These are phyloP conservation scores for Vigna mungo DNA, from an alignment of 306 rosid genomes.

Conservation along the genomic window DNA sequence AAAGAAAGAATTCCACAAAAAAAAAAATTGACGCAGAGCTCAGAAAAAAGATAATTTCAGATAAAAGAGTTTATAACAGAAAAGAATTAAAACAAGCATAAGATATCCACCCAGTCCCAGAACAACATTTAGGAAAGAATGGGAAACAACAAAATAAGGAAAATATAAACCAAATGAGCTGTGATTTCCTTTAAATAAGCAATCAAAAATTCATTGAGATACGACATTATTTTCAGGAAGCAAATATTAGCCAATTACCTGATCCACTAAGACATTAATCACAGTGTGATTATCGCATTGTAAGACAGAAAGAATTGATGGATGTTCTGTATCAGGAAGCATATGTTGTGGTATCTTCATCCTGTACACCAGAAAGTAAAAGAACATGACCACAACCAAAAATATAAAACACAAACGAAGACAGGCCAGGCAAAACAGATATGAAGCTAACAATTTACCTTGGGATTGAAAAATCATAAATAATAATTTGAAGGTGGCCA, in stretches of 20 bases:
- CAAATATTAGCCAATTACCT: slow-evolving; percentile 56
- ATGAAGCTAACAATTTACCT: slow-evolving; percentile 52
- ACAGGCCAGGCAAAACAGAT: background rate
- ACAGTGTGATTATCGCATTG: slow-evolving; percentile 78
- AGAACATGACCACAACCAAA: slow-evolving; percentile 35
- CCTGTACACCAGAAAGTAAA: slow-evolving; percentile 56
- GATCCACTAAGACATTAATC: slow-evolving; percentile 80
- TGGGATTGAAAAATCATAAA: slow-evolving; percentile 89
- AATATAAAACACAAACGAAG: background rate
- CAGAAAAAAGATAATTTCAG: background rate
- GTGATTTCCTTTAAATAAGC: background rate
- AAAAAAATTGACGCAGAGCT: background rate
- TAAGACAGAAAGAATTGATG: slow-evolving; percentile 70
- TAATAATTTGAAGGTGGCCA: slow-evolving; percentile 67
- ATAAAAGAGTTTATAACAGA: slow-evolving; percentile 4
- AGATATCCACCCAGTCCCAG: slow-evolving; percentile 20
- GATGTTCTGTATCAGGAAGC: slow-evolving; percentile 89
- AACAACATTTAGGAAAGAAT: slow-evolving; percentile 18
- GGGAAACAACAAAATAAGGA: slow-evolving; percentile 8
- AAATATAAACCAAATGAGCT: slow-evolving; percentile 10
- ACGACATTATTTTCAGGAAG: slow-evolving; percentile 25
- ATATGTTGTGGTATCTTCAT: slow-evolving; percentile 72
- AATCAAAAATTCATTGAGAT: slow-evolving; percentile 7
- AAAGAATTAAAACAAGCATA: background rate
- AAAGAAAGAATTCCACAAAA: slow-evolving; percentile 3